Evolutionary conservation across 2,329 filamentous ascomycete genomes (phyloP).

Genomic region (Penicillium sp.): DNA sequence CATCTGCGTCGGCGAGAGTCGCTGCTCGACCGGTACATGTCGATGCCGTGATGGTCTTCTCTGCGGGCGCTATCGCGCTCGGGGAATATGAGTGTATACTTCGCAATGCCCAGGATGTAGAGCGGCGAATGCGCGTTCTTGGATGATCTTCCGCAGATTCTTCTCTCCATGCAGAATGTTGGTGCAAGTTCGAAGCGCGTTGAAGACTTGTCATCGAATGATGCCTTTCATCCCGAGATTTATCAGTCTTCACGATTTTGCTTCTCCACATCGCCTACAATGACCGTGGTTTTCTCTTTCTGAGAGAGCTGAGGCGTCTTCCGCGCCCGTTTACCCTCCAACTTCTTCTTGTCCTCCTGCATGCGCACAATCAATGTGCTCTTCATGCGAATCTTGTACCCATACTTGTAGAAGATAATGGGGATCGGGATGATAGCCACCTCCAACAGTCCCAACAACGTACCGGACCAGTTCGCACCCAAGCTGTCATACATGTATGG

Average conservation of each 20-base stretch:
- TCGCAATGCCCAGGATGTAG: slow-evolving; percentile 31
- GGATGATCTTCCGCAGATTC: background rate
- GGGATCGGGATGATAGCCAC: slow-evolving; percentile 72
- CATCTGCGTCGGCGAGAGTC: slow-evolving; percentile 2
- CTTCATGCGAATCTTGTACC: slow-evolving; percentile 51
- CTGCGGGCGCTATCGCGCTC: slow-evolving; percentile 65
- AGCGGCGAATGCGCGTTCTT: slow-evolving; percentile 22
- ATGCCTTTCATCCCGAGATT: background rate
- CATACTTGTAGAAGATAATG: slow-evolving; percentile 65
- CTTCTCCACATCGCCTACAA: slow-evolving; percentile 14
- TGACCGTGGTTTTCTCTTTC: background rate
- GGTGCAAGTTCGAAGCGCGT: background rate
- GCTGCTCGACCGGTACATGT: slow-evolving; percentile 43
- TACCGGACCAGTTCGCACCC: slow-evolving; percentile 72
- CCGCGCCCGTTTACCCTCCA: slow-evolving; percentile 39
- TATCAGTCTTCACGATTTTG: slow-evolving; percentile 12
- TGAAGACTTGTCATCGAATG: background rate
- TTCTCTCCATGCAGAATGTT: background rate
- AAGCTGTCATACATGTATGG: slow-evolving; percentile 64
- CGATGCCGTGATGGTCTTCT: slow-evolving; percentile 73
- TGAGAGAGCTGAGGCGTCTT: slow-evolving; percentile 11
- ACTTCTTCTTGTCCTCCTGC: slow-evolving; percentile 46
- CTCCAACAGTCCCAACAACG: slow-evolving; percentile 67
- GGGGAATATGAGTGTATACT: slow-evolving; percentile 63
- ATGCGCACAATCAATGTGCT: slow-evolving; percentile 53